A percentile compares a stretch with the other conserved stretches of the same genome.
Evolutionary conservation across 116 monocot species (phyloP).

Genomic region (Zostera marina): DNA sequence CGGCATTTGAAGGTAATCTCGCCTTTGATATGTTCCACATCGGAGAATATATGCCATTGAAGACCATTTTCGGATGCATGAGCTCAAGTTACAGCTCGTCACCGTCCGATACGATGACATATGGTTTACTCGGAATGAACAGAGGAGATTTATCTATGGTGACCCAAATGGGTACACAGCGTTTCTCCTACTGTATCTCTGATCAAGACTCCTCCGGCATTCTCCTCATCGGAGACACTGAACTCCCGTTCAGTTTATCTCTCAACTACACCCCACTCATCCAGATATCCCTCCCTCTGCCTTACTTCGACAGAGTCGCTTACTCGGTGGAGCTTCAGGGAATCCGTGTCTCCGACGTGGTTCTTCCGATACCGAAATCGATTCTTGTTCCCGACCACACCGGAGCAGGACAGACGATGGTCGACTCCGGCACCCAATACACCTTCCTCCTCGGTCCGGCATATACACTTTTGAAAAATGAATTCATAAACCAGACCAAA

Average conservation of each 20-base stretch:
- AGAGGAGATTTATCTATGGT: constrained; percentile 63
- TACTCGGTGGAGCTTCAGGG: constrained; percentile 78
- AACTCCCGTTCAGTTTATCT: constrained; percentile 11
- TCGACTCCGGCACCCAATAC: constrained; percentile 95
- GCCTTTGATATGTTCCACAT: constrained; percentile 45
- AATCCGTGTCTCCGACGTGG: constrained; percentile 36
- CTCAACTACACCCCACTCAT: constrained; percentile 86
- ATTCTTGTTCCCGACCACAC: constrained; percentile 86
- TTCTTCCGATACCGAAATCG: constrained; percentile 74
- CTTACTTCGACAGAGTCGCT: constrained; percentile 90
- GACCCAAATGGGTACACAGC: constrained; percentile 40
- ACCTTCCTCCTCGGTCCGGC: constrained; percentile 86
- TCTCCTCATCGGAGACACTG: constrained; percentile 56
- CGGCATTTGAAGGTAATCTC: constrained; percentile 61
- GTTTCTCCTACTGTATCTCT: constrained; percentile 88
- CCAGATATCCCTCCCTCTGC: constrained; percentile 56
- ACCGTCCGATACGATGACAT: constrained; percentile 10
- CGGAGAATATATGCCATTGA: constrained; percentile 16
- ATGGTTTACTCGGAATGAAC: constrained; percentile 88
- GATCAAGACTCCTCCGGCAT: constrained; percentile 44
- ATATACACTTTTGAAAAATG: constrained; percentile 45
- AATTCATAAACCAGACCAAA: constrained; percentile 46
- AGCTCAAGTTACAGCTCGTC: constrained; percentile 22
- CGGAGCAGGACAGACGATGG: constrained; percentile 95
- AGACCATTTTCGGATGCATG: constrained; percentile 66